A percentile compares a stretch with the other conserved stretches of the same genome.
These are phyloP conservation scores for Asparagopsis taxiformis DNA, from an alignment of 31 red algal genomes.

Conservation along the genomic window DNA sequence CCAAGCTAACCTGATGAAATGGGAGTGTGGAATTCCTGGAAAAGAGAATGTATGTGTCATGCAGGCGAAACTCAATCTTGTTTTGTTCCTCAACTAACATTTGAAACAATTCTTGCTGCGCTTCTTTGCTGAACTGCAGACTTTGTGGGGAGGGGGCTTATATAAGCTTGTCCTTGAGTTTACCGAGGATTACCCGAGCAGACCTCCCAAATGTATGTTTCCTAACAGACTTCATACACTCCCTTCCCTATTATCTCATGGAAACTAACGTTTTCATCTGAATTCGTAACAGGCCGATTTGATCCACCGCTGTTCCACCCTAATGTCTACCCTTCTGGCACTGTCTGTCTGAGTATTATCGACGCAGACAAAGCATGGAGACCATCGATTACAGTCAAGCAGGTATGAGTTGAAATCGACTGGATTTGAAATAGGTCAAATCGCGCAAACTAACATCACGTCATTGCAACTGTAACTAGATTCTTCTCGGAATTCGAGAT, in stretches of 20 bases:
- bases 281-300: conserved; percentile 56
- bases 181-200: conserved; percentile 86
- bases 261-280: conserved; percentile 18
- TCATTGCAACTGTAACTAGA: conserved; percentile 17
- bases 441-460: too few relatives aligned
- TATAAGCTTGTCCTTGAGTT: conserved; percentile 89
- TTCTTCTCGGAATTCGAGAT: conserved; percentile 92
- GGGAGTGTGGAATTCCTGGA: conserved; percentile 98
- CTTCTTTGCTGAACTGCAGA: conserved; percentile 17
- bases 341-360: conserved; percentile 95
- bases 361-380: conserved; percentile 95
- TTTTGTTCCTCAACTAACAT: background rate
- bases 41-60: conserved; percentile 90
- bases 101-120: background rate
- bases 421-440: too few relatives aligned
- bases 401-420: too few relatives aligned
- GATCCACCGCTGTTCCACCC: conserved; percentile 94
- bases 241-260: background rate
- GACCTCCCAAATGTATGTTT: conserved; percentile 88
- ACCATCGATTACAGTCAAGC: conserved; percentile 92
- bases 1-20: conserved; percentile 88
- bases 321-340: conserved; percentile 98
- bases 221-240: background rate
- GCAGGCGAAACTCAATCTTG: background rate
- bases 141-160: conserved; percentile 79